Base-by-base conservation (phyloP, 2,329 filamentous ascomycete genomes). In the Trichocomaceae sp. region DNA sequence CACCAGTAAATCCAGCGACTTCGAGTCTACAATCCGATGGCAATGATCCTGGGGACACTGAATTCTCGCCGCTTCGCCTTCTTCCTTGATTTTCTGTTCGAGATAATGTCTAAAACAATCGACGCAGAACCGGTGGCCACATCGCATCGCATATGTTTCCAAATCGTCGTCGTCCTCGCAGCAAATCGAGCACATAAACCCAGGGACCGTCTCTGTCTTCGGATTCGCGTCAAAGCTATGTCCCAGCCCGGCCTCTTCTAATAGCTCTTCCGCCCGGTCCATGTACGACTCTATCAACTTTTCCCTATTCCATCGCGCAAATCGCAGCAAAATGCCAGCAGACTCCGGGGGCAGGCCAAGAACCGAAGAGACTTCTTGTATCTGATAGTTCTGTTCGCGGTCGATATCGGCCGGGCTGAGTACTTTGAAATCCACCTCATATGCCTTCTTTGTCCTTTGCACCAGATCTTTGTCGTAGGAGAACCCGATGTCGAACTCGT, bases 241-340 rank as follows among this genome's bases (percentile, higher is more conserved):
- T 35, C 85, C 86, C 29, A 99, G 75, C 0, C 93, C 93, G 13
- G 92, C 91, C 58, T 84, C 85, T 64, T 96, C 90, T 33, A 97
- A 76, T 2, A 93, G 83, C 65, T 86, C 83, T 57, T 87, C 83
- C 3, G 87, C 84, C 50, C 83, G 82, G 60, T 99, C 92, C 91
- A 99, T 96, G 72, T 97, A 97, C 60, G 90, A 85, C 66, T 99
- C 93, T 55, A 97, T 91, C 62, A 99, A 72, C 39, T 88, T 85
- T 69, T 99, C 93, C 70, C 96, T 93, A 72, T 97, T 97, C 93
- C 93, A 99, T 66, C 90, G 83, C 63, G 88, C 89, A 72, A 93
- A 83, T 47, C 93, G 86, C 57, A 99, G 77, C 41, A 99, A 78
- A 52, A 99, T 96, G 22, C 91, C 92, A 0, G 88, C 85, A 59